Base-by-base conservation (phyloP, 1,284 basidiomycete genomes). In the Macrocystidia cucumis region DNA sequence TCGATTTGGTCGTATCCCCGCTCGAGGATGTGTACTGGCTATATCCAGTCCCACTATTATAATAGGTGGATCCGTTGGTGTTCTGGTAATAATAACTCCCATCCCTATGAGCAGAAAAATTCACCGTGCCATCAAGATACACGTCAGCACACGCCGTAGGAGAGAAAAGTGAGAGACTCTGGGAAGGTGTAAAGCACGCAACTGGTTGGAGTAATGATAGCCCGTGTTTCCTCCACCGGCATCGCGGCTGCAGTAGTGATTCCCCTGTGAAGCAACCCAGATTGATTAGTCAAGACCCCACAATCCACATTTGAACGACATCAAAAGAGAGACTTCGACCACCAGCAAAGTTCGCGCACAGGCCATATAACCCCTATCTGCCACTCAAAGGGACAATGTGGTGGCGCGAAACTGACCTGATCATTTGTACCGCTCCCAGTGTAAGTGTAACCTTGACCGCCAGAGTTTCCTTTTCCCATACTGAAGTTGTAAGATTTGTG, bases 1-100 rank as follows among this genome's bases (percentile, higher is more conserved):
- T 27, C 20, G 59, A 61, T 40, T 58, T 58, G 50, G 40, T 29
- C 12, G 47, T 55, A 9, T 55, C 13, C 17, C 72, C 74, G 13
- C 55, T 59, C 8, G 73, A 63, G 3, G 72, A 57, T 1, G 72
- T 77, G 51, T 78, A 76, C 42, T 65, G 55, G 9, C 69, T 54
- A 39, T 60, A 56, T 0, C 76, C 76, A 4, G 13, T 37, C 1
- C 70, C 72, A 25, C 28, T 61, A 50, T 77, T 67, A 47, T 78
- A 67, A 46, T 80, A 78, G 2, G 60, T 77, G 1, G 74, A 78
- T 0, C 72, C 72, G 37, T 79, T 61, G 22, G 74, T 60, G 58
- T 79, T 79, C 38, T 44, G 46, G 54, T 78, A 78, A 44, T 77
- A 78, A 56, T 77, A 79, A 40, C 67, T 68, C 2, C 69, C 72